Conservation (phyloP, 768 basidiomycete genomes). For the Strobilomyces confusus region DNA sequence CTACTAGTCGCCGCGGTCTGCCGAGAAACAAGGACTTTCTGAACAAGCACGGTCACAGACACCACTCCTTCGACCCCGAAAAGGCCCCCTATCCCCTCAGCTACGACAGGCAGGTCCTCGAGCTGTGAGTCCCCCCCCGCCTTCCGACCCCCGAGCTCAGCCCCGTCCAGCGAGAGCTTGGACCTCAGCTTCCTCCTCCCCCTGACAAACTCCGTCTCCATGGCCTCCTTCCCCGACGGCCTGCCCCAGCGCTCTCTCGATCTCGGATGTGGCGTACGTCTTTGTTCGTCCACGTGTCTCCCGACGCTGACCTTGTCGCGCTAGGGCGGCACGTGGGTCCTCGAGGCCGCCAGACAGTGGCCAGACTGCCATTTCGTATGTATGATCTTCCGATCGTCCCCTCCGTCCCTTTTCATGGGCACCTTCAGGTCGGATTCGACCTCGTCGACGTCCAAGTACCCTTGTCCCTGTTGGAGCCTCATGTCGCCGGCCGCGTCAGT, state of each 20-base stretch:
- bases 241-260: slow-evolving; percentile 57
- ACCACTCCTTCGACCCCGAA: slow-evolving; percentile 66
- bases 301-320: neutral
- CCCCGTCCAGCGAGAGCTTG: slow-evolving; percentile 45
- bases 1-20: slow-evolving; percentile 31
- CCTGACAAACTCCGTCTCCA: slow-evolving; percentile 52
- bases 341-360: slow-evolving; percentile 74
- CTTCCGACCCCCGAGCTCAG: neutral
- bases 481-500: slow-evolving; percentile 53
- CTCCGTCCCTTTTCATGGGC: slow-evolving; percentile 1
- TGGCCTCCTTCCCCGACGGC: slow-evolving; percentile 49
- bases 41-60: slow-evolving; percentile 56
- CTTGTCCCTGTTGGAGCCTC: slow-evolving; percentile 44
- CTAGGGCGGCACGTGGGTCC: slow-evolving; percentile 66
- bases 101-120: slow-evolving; percentile 63
- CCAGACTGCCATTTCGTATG: slow-evolving; percentile 60
- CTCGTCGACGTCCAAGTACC: slow-evolving; percentile 72
- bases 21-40: slow-evolving; percentile 52
- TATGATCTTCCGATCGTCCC: slow-evolving; percentile 1
- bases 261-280: slow-evolving; percentile 69
- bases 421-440: slow-evolving; percentile 68
- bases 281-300: neutral
- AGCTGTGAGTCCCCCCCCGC: slow-evolving; percentile 49
- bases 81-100: slow-evolving; percentile 79
- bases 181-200: slow-evolving; percentile 48